These are phyloP conservation scores for Raphanus sativus DNA, from an alignment of 345 rosid genomes.

Conservation along the genomic window DNA sequence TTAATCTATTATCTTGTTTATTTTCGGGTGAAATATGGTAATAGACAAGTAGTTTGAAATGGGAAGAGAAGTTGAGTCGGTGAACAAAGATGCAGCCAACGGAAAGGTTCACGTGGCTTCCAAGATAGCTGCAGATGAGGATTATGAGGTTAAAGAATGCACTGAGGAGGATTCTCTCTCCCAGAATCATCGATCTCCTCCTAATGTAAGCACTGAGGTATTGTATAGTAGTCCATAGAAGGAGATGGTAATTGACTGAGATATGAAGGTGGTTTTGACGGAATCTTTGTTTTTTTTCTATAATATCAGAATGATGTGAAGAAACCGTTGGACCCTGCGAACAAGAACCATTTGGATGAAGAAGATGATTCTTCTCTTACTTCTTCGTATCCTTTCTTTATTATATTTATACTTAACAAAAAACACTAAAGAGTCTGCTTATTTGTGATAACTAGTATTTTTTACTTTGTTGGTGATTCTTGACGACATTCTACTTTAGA, in stretches of 20 bases:
- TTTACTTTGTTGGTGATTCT: constrained; percentile 3
- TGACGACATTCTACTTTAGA: constrained; percentile 8
- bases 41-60: constrained; percentile 43
- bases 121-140: constrained; percentile 49
- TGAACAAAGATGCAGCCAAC: constrained; percentile 36
- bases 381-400: constrained; percentile 78
- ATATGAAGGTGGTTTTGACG: not conserved
- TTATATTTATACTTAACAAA: not conserved
- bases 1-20: not conserved
- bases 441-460: not conserved
- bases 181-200: constrained; percentile 18
- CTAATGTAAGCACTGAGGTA: constrained; percentile 17
- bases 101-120: constrained; percentile 48
- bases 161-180: constrained; percentile 15
- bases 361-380: constrained; percentile 75
- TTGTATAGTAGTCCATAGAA: not conserved
- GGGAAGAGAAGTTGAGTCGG: constrained; percentile 59
- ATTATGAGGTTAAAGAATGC: constrained; percentile 54
- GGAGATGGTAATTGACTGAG: not conserved
- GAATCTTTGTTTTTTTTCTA: not conserved
- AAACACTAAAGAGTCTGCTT: not conserved
- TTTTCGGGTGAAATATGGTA: constrained; percentile 30
- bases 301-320: constrained; percentile 53
- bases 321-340: constrained; percentile 46
- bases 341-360: constrained; percentile 64